A percentile compares a stretch with the other conserved stretches of the same genome.
phyloP scores from a whole-genome alignment of 768 basidiomycete species.

The Leucosporidium yakuticum region DNA sequence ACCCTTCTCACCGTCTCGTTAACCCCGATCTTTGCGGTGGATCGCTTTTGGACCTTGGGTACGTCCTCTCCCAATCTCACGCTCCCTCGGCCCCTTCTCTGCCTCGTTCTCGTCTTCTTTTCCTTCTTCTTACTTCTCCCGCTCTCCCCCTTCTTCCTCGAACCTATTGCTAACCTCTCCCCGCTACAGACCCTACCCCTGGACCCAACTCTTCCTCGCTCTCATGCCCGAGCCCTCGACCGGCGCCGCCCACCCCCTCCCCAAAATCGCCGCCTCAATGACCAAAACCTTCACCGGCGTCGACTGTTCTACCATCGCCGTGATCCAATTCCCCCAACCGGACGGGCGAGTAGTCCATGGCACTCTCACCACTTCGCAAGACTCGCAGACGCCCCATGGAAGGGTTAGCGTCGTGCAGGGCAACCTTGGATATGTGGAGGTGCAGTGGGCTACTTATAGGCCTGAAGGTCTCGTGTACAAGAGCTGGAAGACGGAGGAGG shows the following conservation, averaged over 20 bases:
- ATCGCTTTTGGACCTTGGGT: constrained; percentile 43
- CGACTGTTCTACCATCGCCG: constrained; percentile 20
- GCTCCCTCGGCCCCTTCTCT: too few relatives aligned
- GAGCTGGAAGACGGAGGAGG: constrained; percentile 10
- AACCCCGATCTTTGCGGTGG: constrained; percentile 43
- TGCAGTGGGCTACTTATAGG: constrained; percentile 24
- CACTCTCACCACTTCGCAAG: constrained; percentile 13
- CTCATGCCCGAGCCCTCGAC: neutral
- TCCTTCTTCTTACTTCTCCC: too few relatives aligned
- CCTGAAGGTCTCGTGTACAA: constrained; percentile 7
- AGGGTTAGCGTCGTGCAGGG: constrained; percentile 19
- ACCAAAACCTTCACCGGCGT: constrained; percentile 21
- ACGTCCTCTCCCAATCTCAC: constrained; percentile 34
- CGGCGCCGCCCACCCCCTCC: constrained; percentile 1
- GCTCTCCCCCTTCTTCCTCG: too few relatives aligned
- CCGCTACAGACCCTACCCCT: constrained; percentile 39
- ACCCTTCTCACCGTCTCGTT: constrained; percentile 36
- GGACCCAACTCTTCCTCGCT: constrained; percentile 33
- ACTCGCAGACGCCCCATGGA: constrained; percentile 1
- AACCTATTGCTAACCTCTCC: constrained; percentile 17
- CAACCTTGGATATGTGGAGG: constrained; percentile 19
- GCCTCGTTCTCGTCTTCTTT: too few relatives aligned
- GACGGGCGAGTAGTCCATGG: constrained; percentile 26
- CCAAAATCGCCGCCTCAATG: constrained; percentile 12
- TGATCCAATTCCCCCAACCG: constrained; percentile 15